Percentiles rank a stretch among this genome's conserved stretches.
These are phyloP conservation scores for Rosa persica DNA, from an alignment of 306 rosid genomes.

Conservation along the genomic window DNA sequence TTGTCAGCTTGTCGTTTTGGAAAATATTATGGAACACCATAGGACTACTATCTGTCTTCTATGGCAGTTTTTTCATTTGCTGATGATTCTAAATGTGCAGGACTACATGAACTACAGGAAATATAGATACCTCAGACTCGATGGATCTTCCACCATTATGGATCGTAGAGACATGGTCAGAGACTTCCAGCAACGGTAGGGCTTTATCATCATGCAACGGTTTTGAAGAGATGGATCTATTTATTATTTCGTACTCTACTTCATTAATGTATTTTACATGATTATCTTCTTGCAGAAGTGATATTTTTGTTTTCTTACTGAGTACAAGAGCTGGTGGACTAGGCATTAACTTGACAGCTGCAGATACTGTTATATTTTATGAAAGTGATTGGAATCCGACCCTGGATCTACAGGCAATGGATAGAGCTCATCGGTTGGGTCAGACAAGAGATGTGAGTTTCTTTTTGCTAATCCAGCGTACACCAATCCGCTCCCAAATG, in stretches of 20 bases:
- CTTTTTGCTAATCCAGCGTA: background rate
- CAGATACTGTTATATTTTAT: conserved; percentile 96
- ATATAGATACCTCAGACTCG: conserved; percentile 89
- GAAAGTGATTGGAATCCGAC: conserved; percentile 99
- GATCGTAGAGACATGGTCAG: conserved; percentile 98
- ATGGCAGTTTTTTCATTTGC: background rate
- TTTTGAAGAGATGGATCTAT: background rate
- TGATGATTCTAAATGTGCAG: conserved; percentile 49
- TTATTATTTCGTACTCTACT: background rate
- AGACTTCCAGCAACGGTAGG: conserved; percentile 92
- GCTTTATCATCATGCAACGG: conserved; percentile 4
- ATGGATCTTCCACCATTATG: conserved; percentile 93
- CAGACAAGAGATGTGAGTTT: conserved; percentile 95
- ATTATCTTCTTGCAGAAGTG: conserved; percentile 58
- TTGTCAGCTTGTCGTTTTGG: conserved; percentile 3
- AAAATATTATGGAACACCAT: conserved; percentile 7
- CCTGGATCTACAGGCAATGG: conserved; percentile 97
- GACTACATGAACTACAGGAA: conserved; percentile 97
- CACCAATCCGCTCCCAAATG: background rate
- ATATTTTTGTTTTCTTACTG: conserved; percentile 89
- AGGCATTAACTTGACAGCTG: conserved; percentile 99
- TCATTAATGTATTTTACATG: background rate
- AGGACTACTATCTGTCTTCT: background rate
- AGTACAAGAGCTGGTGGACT: conserved; percentile 99
- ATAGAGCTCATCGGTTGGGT: conserved; percentile 99